Evolutionary conservation across 345 rosid species (phyloP), one percentile per base, ranked within the genome.

Genomic region (Eucalyptus lansdowneana): DNA sequence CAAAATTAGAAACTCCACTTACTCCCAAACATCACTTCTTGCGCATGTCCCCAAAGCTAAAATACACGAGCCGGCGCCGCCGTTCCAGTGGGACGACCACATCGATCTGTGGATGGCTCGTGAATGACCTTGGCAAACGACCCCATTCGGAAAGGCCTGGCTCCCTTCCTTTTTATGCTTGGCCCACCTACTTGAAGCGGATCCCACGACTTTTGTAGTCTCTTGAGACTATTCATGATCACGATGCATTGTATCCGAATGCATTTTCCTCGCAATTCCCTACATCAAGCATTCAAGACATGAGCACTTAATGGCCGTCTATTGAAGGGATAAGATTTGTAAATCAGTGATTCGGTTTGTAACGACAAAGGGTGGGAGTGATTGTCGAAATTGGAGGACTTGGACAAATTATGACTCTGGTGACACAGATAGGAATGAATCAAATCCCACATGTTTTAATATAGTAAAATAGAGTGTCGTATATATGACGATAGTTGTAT

Each of bases 371-470:
- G 56, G 58, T 4, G 11, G 5, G 5, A 53, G 58, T 53, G 5
- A 53, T 19, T 53, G 11, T 53, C 24, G 5, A 53, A 2, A 53
- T 4, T 53, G 4, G 58, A 53, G 24, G 5, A 2, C 24, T 53
- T 53, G 9, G 56, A 53, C 24, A 53, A 53, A 53, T 53, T 53
- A 9, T 5, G 9, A 17, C 22, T 51, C 21, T 51, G 1, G 0
- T 2, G 5, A 53, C 0, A 4, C 0, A 21, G 5, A 7, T 21
- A 53, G 4, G 4, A 8, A 53, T 53, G 11, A 53, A 9, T 22
- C 58, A 53, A 53, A 21, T 53, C 2, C 0, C 11, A 8, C 2
- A 1, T 1, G 5, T 4, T 53, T 53, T 8, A 0, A 7, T 53
- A 19, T 8, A 21, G 2, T 19, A 21, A 53, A 19, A 4, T 21